Base-by-base conservation (phyloP, 805 yeast genomes). In the Ogataea populi-albae region DNA sequence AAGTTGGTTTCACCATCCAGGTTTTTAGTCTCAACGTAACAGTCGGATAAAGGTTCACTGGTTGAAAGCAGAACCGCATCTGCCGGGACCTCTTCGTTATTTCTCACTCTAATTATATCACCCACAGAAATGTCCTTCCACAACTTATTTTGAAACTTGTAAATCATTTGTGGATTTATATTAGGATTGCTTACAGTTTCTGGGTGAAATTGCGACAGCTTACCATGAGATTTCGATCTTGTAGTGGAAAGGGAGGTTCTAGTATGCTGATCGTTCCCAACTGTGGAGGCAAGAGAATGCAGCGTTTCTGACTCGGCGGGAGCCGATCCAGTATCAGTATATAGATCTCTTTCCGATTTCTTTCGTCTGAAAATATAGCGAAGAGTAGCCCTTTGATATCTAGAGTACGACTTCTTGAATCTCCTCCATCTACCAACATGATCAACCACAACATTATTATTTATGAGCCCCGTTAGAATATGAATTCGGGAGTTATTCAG, bases 1-100 rank as follows among this genome's bases (percentile, higher is more conserved):
- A 84, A 68, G 53, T 80, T 84, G 4, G 91, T 81, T 58, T 84
- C 94, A 44, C 87, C 87, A 50, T 80, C 87, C 37, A 81, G 62
- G 49, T 79, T 80, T 46, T 79, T 77, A 1, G 87, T 80, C 48
- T 80, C 94, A 21, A 83, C 65, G 43, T 66, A 71, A 60, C 89
- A 82, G 33, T 73, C 75, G 33, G 81, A 81, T 47, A 82, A 86
- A 1, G 68, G 58, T 52, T 81, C 87, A 21, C 86, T 76, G 3
- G 88, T 70, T 4, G 87, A 68, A 6, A 84, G 53, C 22, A 83
- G 57, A 30, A 82, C 66, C 10, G 79, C 57, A 59, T 84, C 94
- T 2, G 91, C 88, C 1, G 94, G 94, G 5, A 82, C 71, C 62
- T 83, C 91, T 53, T 84, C 93, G 52, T 84, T 79, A 46, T 77